Percentiles rank a stretch among this genome's conserved stretches.
phyloP scores from a whole-genome alignment of 2,329 filamentous ascomycete species.

The Zymoseptoria brevis region DNA sequence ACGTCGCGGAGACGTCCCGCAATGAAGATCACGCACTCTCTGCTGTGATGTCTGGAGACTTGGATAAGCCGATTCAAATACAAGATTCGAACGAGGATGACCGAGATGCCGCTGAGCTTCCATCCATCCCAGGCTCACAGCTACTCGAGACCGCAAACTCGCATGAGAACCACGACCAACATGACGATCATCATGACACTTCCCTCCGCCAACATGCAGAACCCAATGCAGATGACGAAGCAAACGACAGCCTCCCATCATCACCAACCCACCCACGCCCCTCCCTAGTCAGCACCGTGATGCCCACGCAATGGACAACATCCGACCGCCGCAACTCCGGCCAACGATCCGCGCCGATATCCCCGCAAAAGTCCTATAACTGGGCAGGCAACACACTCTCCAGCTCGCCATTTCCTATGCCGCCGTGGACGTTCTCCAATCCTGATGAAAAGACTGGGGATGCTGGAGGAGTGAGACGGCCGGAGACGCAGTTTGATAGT shows the following conservation, averaged over 20 bases:
- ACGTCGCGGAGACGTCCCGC: background rate
- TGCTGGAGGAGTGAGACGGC: background rate
- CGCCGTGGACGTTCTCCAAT: slow-evolving; percentile 1
- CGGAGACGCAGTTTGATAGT: slow-evolving; percentile 3
- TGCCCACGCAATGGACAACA: slow-evolving; percentile 1
- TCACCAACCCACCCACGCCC: background rate
- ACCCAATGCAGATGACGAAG: background rate
- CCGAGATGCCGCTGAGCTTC: background rate
- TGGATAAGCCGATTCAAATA: background rate
- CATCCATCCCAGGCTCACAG: background rate
- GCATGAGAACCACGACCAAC: too few relatives aligned
- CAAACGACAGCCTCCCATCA: background rate
- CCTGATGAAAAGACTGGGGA: background rate
- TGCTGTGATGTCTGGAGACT: background rate
- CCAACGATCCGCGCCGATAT: background rate
- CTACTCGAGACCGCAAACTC: background rate
- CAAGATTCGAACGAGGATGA: background rate
- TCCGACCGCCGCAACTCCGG: slow-evolving; percentile 2
- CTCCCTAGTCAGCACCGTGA: slow-evolving; percentile 8
- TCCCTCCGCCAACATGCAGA: background rate
- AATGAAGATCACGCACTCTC: background rate
- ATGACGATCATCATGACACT: too few relatives aligned
- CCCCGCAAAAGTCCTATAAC: background rate
- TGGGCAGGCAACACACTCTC: slow-evolving; percentile 4
- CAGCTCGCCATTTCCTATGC: slow-evolving; percentile 12